Conservation (phyloP, 2,329 filamentous ascomycete genomes). For the Alternaria sp. region DNA sequence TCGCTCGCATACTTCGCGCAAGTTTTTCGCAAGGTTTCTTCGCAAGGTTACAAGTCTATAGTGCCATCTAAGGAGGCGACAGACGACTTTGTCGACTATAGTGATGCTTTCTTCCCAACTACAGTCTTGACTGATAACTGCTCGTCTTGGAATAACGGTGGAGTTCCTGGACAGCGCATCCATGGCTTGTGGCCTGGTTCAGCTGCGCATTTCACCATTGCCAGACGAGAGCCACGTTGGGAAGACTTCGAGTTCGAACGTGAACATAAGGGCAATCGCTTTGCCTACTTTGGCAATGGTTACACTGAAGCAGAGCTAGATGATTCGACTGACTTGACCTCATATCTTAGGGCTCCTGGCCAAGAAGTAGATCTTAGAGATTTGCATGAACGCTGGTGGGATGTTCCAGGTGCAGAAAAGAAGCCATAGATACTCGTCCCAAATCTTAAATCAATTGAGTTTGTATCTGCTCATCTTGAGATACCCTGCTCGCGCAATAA, state of each 20-base stretch:
- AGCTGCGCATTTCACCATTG: slow-evolving; percentile 67
- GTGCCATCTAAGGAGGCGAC: slow-evolving; percentile 66
- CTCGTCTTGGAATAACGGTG: slow-evolving; percentile 76
- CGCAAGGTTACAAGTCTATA: slow-evolving; percentile 72
- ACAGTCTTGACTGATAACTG: slow-evolving; percentile 69
- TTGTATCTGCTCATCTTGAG: neutral
- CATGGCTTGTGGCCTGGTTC: slow-evolving; percentile 77
- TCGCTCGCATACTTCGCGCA: slow-evolving; percentile 72
- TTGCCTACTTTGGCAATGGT: slow-evolving; percentile 74
- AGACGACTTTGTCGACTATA: slow-evolving; percentile 71
- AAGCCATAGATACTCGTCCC: slow-evolving; percentile 10
- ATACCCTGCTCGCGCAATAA: neutral
- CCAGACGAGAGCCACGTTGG: slow-evolving; percentile 66
- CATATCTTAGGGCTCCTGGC: slow-evolving; percentile 66
- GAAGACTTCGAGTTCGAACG: slow-evolving; percentile 67
- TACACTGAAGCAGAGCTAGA: slow-evolving; percentile 69
- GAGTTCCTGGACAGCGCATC: slow-evolving; percentile 66
- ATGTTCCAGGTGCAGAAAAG: slow-evolving; percentile 38
- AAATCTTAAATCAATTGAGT: neutral
- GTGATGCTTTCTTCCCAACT: slow-evolving; percentile 59
- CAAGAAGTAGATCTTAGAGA: slow-evolving; percentile 67
- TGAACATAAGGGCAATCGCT: slow-evolving; percentile 59
- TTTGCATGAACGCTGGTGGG: slow-evolving; percentile 73
- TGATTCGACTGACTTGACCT: slow-evolving; percentile 66
- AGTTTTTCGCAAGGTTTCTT: slow-evolving; percentile 71